Conservation (phyloP, 169 alveolate species). For the Cyclospora cayetanensis region DNA sequence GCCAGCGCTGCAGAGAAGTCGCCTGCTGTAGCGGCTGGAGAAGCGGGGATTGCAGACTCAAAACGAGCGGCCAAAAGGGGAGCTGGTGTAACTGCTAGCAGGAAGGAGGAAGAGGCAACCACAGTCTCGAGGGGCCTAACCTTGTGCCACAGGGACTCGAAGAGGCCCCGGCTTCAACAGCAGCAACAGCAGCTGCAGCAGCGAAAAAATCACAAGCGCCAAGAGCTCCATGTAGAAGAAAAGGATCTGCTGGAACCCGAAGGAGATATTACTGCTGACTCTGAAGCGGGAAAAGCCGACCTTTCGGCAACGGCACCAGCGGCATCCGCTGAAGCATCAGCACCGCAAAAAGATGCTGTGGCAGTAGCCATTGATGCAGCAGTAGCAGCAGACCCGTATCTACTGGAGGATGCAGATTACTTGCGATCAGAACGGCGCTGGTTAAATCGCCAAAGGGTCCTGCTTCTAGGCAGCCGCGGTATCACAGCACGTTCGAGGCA, state of each 20-base stretch:
- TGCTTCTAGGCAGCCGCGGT: constrained; percentile 96
- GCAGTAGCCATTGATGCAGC: constrained; percentile 55
- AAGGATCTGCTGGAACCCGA: background rate
- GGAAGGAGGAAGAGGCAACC: background rate
- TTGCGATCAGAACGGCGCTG: constrained; percentile 87
- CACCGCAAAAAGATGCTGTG: background rate
- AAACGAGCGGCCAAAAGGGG: background rate
- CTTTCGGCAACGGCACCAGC: background rate
- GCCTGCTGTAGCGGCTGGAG: background rate
- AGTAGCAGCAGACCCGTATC: constrained; percentile 85
- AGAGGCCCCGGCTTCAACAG: constrained; percentile 37
- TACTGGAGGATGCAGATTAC: constrained; percentile 87
- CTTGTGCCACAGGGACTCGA: background rate
- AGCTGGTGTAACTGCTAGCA: background rate
- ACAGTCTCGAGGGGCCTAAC: background rate
- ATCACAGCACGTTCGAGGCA: constrained; percentile 93
- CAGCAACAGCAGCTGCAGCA: background rate
- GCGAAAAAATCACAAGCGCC: background rate
- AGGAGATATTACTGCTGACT: background rate
- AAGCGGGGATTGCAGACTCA: background rate
- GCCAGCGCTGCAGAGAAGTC: background rate
- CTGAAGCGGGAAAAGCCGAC: background rate
- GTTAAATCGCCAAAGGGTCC: constrained; percentile 95
- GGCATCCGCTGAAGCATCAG: background rate
- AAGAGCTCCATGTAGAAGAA: background rate